Evolutionary conservation across 2,329 filamentous ascomycete genomes (phyloP), one percentile per base, ranked within the genome.

Genomic region (Phaeosphaeriaceae sp.): DNA sequence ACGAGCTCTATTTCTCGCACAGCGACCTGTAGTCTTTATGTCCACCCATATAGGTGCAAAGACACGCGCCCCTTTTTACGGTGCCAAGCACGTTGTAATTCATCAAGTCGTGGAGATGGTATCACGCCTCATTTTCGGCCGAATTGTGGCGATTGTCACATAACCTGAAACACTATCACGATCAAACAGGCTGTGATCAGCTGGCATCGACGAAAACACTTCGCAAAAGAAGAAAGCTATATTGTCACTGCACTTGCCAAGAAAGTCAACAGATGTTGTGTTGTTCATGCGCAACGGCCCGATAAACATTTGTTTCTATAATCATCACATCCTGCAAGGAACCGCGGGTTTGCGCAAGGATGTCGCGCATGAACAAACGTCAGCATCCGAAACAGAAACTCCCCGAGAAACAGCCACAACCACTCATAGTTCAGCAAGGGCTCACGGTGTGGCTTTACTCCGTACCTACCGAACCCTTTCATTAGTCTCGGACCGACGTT

Each of bases 61-160:
- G 15, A 5, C 6, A n/a, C 15, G 15, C 15, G 5, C 30, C 30
- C 35, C 35, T 40, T 40, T 40, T n/a, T n/a, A n/a, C 35, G 15
- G 11, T 3, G 35, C 15, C 5, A 40, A 40, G 44, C 9, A 47
- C 15, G 13, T 19, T 17, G 17, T 23, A 23, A 8, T 22, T 13
- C 21, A 35, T 3, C 26, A 24, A 3, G 9, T 26, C 22, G 32
- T 17, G 7, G 17, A 56, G 49, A 56, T 59, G 43, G 56, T 59
- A 57, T 52, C 28, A 19, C 49, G 22, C 35, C 40, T 28, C 47
- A 40, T 13, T 19, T 26, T 55, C 55, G 58, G 58, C 43, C 43
- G 22, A 46, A 66, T 56, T 58, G 54, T 60, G 63, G 60, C 52
- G 54, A 61, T 54, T 43, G 56, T 53, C 44, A 24, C 52, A 49